Conservation (phyloP, 768 basidiomycete genomes). For the Lactifluus rugatus region DNA sequence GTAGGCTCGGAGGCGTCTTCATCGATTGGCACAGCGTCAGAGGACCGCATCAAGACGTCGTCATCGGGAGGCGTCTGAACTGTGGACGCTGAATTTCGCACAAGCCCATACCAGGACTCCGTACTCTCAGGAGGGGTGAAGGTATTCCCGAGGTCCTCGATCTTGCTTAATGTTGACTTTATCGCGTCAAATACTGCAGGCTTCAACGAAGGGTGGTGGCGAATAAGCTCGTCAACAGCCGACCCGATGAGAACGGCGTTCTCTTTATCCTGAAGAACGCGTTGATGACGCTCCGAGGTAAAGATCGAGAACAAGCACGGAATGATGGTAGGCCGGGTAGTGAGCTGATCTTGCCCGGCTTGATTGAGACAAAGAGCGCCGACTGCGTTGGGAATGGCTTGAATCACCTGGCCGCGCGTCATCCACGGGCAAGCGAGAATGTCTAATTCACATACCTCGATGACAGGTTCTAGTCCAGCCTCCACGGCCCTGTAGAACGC, state of each 20-base stretch:
- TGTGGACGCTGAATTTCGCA: not conserved
- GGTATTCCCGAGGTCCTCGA: slow-evolving; percentile 62
- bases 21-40: not conserved
- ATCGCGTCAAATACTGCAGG: slow-evolving; percentile 68
- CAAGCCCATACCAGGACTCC: slow-evolving; percentile 58
- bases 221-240: slow-evolving; percentile 87
- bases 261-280: slow-evolving; percentile 85
- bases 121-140: slow-evolving; percentile 49
- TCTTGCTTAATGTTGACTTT: slow-evolving; percentile 55
- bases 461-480: slow-evolving; percentile 71
- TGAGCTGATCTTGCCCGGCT: slow-evolving; percentile 72
- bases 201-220: slow-evolving; percentile 90
- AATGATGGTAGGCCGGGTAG: slow-evolving; percentile 70
- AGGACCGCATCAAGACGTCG: slow-evolving; percentile 17
- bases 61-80: slow-evolving; percentile 1
- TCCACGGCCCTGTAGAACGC: slow-evolving; percentile 83
- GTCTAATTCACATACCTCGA: slow-evolving; percentile 50
- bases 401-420: slow-evolving; percentile 53
- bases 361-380: slow-evolving; percentile 95
- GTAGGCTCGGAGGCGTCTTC: slow-evolving; percentile 9
- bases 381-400: slow-evolving; percentile 89
- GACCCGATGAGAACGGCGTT: slow-evolving; percentile 84
- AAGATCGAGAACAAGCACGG: slow-evolving; percentile 79
- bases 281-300: slow-evolving; percentile 73
- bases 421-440: not conserved